Conservation (phyloP, 2,329 filamentous ascomycete genomes). For the Verticillium zaregamsianum region DNA sequence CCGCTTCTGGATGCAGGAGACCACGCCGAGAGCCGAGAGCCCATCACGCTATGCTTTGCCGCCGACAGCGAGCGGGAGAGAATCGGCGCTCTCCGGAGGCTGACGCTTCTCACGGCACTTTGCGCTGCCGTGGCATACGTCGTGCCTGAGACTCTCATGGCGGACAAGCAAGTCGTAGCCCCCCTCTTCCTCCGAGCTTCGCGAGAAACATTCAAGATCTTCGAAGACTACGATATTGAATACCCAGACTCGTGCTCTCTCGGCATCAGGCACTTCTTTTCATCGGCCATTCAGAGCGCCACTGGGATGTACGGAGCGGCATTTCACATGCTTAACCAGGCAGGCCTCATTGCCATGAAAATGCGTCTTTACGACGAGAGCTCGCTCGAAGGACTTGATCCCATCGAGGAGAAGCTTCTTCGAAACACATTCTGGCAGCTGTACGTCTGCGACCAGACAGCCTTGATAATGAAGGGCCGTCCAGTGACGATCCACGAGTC, state of each 20-base stretch:
- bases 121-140: conserved; percentile 27
- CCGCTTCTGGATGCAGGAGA: background rate
- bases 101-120: conserved; percentile 37
- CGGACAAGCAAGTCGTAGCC: conserved; percentile 31
- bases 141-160: conserved; percentile 34
- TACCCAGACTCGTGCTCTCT: conserved; percentile 36
- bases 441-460: conserved; percentile 34
- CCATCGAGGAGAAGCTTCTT: conserved; percentile 32
- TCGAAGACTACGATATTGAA: conserved; percentile 36
- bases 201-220: conserved; percentile 29
- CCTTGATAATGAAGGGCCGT: conserved; percentile 32
- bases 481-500: conserved; percentile 41
- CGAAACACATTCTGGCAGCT: conserved; percentile 34
- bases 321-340: conserved; percentile 38
- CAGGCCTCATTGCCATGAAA: conserved; percentile 33
- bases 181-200: conserved; percentile 35
- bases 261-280: conserved; percentile 39
- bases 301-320: conserved; percentile 2
- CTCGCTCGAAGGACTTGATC: conserved; percentile 25
- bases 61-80: background rate
- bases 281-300: conserved; percentile 37
- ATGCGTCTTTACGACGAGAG: conserved; percentile 37
- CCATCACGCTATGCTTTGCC: background rate
- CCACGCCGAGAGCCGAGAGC: background rate
- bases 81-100: background rate